Conservation (phyloP, 2,329 filamentous ascomycete genomes). For the Claviceps sp. region DNA sequence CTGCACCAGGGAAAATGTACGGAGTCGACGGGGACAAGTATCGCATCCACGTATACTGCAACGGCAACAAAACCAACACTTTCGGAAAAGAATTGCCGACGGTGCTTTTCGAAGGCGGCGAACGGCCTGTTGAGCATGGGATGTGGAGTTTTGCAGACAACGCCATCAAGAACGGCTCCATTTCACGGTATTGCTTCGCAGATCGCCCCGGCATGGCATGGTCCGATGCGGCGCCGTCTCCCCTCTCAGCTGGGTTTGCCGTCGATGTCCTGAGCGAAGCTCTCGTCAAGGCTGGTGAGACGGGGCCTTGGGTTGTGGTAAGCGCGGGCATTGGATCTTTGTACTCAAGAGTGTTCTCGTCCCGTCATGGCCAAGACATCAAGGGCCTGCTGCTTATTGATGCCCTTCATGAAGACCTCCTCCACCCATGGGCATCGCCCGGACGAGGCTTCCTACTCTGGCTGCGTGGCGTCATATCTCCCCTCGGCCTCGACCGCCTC, state of each 20-base stretch:
- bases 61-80: conserved; percentile 50
- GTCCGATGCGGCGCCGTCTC: conserved; percentile 83
- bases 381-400: conserved; percentile 76
- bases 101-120: conserved; percentile 73
- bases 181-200: conserved; percentile 85
- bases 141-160: conserved; percentile 70
- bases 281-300: conserved; percentile 64
- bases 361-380: conserved; percentile 63
- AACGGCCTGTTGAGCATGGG: conserved; percentile 63
- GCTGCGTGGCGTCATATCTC: conserved; percentile 74
- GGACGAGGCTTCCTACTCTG: conserved; percentile 72
- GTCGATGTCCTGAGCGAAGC: conserved; percentile 81
- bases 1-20: conserved; percentile 60
- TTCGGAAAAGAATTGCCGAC: conserved; percentile 52
- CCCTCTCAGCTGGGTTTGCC: conserved; percentile 86
- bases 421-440: conserved; percentile 52
- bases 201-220: conserved; percentile 84
- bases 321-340: conserved; percentile 79
- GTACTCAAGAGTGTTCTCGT: conserved; percentile 83
- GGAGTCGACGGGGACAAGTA: conserved; percentile 78
- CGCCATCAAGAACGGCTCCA: conserved; percentile 65
- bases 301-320: conserved; percentile 78
- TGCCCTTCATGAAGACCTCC: conserved; percentile 74
- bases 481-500: conserved; percentile 71
- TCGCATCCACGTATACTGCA: conserved; percentile 71